Base-by-base conservation (phyloP, 768 basidiomycete species). In the Boletus rex-veris region DNA sequence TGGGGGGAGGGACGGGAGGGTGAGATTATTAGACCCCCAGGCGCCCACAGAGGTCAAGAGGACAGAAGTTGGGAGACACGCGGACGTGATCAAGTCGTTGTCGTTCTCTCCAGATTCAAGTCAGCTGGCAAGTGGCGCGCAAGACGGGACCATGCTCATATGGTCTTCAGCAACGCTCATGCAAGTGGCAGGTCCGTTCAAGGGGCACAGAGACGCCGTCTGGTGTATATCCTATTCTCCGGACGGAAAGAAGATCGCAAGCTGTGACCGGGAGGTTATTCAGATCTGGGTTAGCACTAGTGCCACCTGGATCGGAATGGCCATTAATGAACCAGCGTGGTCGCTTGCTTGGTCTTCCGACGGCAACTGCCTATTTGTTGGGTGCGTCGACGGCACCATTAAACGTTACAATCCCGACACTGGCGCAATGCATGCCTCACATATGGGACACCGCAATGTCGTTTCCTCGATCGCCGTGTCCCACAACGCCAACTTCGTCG, bases 381-480 rank as follows among this genome's bases (percentile, higher is more conserved):
- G 64, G 3, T 62, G 62, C 26, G 15, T 58, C 14, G 42, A 59
- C 6, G 64, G 65, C 16, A 11, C 48, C 6, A 46, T 66, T 43
- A 59, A 53, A 21, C 36, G 51, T 21, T 64, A 51, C 8, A 40
- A 62, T 44, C 11, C 59, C 1, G 19, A 16, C 10, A 55, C 26
- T 12, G 64, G 59, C 8, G n/a, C 15, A 1, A 21, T 51, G 11
- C 37, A 21, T 1, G 40, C 45, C 1, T 46, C 48, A 1, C 60
- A 55, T 16, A 38, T 7, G 8, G 64, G 50, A 24, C 66, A 70
- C 7, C 24, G n/a, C 8, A 58, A 66, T 39, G 50, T 50, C 2
- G 51, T 70, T 40, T 59, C 19, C 18, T 62, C 57, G 3, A 64
- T 70, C 18, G 45, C n/a, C 0, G 14, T 64, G 30, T 68, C 66